These are phyloP conservation scores for Fusarium sp. DNA, from an alignment of 2,329 filamentous ascomycete species.

Conservation along the genomic window DNA sequence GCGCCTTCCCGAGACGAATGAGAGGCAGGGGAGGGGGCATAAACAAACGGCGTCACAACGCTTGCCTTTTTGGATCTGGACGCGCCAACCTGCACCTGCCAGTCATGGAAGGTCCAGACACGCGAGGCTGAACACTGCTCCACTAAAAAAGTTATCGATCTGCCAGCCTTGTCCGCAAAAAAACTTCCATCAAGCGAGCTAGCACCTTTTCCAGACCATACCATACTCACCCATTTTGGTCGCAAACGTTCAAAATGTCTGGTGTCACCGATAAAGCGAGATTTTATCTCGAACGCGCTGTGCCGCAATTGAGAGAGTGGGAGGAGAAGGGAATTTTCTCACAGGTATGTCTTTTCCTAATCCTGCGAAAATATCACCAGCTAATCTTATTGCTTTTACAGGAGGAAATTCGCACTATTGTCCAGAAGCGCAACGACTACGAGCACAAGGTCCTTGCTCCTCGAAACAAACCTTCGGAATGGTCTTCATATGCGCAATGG, in stretches of 20 bases:
- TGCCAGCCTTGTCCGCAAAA: conserved; percentile 39
- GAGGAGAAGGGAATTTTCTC: conserved; percentile 92
- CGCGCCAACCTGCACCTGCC: not conserved
- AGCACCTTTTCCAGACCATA: not conserved
- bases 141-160: conserved; percentile 35
- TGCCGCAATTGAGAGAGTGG: conserved; percentile 92
- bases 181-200: conserved; percentile 25
- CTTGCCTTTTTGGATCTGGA: conserved; percentile 9
- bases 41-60: conserved; percentile 6
- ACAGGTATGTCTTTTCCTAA: conserved; percentile 64
- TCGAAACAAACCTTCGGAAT: conserved; percentile 80
- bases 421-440: conserved; percentile 90
- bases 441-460: conserved; percentile 91
- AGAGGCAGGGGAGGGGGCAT: conserved; percentile 5
- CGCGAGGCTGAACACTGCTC: conserved; percentile 31
- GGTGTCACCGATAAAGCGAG: conserved; percentile 92
- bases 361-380: not conserved
- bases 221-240: conserved; percentile 10
- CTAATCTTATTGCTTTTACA: conserved; percentile 51
- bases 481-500: conserved; percentile 83
- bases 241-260: conserved; percentile 67
- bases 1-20: conserved; percentile 35
- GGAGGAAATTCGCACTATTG: conserved; percentile 90
- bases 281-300: conserved; percentile 91
- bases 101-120: not conserved